Evolutionary conservation across 257 asterid genomes (phyloP), one percentile per base, ranked within the genome.

Genomic region (Scutellaria baicalensis): DNA sequence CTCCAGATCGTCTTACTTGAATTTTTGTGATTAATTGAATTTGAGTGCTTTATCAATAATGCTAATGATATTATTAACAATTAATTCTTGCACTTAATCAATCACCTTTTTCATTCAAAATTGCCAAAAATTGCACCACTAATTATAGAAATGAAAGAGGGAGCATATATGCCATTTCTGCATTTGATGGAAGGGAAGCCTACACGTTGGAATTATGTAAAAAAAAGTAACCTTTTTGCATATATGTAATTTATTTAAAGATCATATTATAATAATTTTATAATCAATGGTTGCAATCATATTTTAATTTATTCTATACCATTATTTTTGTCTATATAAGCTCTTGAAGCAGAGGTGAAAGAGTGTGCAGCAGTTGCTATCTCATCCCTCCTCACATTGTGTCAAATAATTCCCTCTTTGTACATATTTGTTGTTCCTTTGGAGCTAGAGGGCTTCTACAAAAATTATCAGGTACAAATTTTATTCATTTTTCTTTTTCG

Each of bases 331-430:
- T 68, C 86, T 84, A 84, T 81, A 77, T 81, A 84, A 74, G 73
- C 67, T 39, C 45, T 54, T 73, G 8, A 44, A 50, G 5, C 63
- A 42, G 69, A 44, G 58, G 58, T 43, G 72, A 64, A 60, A 61
- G 50, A 70, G 61, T 71, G 86, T 81, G 89, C 83, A 81, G 86
- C 86, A 84, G 86, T 69, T 81, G 84, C 77, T 79, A 74, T 66
- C 82, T 66, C 82, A 78, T 70, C 80, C 65, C 77, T 57, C 59
- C 72, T 72, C 74, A 66, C 21, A 62, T 59, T 71, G 70, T 65
- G 64, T 68, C 75, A 64, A 78, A 78, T 70, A 79, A 81, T 69
- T 16, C 75, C 83, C 85, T 78, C 82, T 75, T 38, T 83, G 84
- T 75, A 80, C 33, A 83, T 78, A 75, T 1, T 59, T 66, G 16